Evolutionary conservation across 305 asterid species (phyloP), one percentile per base, ranked within the genome.

Genomic region (Fraxinus ornus): DNA sequence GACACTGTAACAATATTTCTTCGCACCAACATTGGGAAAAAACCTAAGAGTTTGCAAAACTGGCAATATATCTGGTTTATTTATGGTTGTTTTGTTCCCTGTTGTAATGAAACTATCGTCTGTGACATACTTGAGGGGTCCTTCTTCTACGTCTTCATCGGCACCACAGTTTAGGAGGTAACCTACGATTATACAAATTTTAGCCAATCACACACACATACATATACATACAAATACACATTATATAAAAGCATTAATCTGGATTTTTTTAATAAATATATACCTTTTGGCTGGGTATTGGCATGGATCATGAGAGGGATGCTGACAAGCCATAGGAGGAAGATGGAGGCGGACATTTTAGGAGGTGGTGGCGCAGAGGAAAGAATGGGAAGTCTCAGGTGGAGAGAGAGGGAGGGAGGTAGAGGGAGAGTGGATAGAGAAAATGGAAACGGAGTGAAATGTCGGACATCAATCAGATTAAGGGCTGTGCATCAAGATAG

Each of bases 241-340:
- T 7, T 7, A 22, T 28, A 49, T 5, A 7, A n/a, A n/a, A n/a
- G 37, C 9, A 24, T 2, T 24, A 32, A 32, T 78, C 33, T 24
- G 6, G 39, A 28, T 4, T 62, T 17, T 62, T 9, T 6, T 24
- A 39, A 39, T 36, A 7, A 19, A 68, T 79, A 4, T 12, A 39
- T 85, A 94, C 98, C 97, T 88, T 66, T 83, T 2, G 93, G 86
- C 80, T 85, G 87, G 12, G 83, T 82, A 81, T 13, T 33, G 85
- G 95, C 94, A 19, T 85, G 85, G 89, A 87, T 81, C 22, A 80
- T 21, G 22, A 90, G 80, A 41, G 94, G 95, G 80, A 90, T 81
- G 90, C 86, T 89, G 84, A 94, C 87, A 77, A 95, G 93, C 93
- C 96, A 95, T 30, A 95, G 90, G 92, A 94, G 89, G 91, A 94